Evolutionary conservation across 495 filamentous ascomycete species (phyloP).

Genomic region (Penicillium odoratum): DNA sequence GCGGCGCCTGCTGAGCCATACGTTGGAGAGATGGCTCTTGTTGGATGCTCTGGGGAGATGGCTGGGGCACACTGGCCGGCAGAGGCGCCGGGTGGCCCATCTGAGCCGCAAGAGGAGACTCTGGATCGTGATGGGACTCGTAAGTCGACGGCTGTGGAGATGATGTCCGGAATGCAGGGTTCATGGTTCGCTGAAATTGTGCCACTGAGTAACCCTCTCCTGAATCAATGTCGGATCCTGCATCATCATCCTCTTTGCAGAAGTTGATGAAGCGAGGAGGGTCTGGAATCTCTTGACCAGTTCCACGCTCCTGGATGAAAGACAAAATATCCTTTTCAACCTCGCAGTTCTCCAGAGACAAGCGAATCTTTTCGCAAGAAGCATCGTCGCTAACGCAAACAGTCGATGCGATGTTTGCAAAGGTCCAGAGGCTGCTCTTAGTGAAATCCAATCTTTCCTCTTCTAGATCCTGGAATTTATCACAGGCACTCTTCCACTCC

Average conservation of each 20-base stretch:
- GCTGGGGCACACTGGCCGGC: slow-evolving; percentile 19
- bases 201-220: slow-evolving; percentile 89
- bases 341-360: slow-evolving; percentile 92
- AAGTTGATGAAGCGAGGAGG: slow-evolving; percentile 99
- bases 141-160: slow-evolving; percentile 85
- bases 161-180: slow-evolving; percentile 89
- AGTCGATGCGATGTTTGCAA: slow-evolving; percentile 94
- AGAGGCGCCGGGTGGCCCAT: slow-evolving; percentile 55
- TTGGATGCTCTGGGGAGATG: slow-evolving; percentile 1
- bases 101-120: slow-evolving; percentile 64
- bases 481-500: slow-evolving; percentile 96
- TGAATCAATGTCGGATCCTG: slow-evolving; percentile 77
- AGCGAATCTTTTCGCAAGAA: slow-evolving; percentile 94
- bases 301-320: slow-evolving; percentile 89
- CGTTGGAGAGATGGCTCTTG: slow-evolving; percentile 3
- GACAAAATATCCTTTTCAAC: slow-evolving; percentile 90
- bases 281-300: slow-evolving; percentile 96
- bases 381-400: slow-evolving; percentile 99
- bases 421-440: slow-evolving; percentile 96
- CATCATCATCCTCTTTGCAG: slow-evolving; percentile 87
- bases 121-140: slow-evolving; percentile 85
- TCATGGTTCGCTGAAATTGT: slow-evolving; percentile 92
- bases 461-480: slow-evolving; percentile 99
- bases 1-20: neutral
- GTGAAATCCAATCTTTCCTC: slow-evolving; percentile 96